phyloP scores from a whole-genome alignment of 495 filamentous ascomycete species.

The Haplographium delicatum region DNA sequence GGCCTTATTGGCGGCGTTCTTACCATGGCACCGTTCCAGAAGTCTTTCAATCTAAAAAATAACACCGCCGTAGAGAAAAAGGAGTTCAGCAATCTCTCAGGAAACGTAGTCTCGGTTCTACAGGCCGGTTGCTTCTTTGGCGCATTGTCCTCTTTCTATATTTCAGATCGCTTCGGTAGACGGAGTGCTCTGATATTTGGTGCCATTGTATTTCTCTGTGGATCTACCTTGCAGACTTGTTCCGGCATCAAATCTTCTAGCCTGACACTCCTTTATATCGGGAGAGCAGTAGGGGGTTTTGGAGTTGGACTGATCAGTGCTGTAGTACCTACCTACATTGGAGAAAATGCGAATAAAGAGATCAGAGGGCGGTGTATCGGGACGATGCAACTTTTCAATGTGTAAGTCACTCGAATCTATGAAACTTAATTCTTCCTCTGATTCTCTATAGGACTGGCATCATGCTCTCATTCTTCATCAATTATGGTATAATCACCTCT shows the following conservation, averaged over 20 bases:
- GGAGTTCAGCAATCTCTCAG: slow-evolving; percentile 35
- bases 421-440: too few species aligned
- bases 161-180: slow-evolving; percentile 30
- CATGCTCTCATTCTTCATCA: slow-evolving; percentile 35
- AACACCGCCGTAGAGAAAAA: slow-evolving; percentile 23
- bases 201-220: slow-evolving; percentile 25
- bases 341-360: slow-evolving; percentile 34
- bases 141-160: slow-evolving; percentile 27
- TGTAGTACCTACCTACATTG: slow-evolving; percentile 27
- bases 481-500: slow-evolving; percentile 42
- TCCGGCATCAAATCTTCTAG: slow-evolving; percentile 19
- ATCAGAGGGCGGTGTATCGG: slow-evolving; percentile 37
- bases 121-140: slow-evolving; percentile 35
- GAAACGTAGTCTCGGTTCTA: slow-evolving; percentile 34
- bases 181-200: slow-evolving; percentile 25
- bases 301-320: neutral
- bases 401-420: too few species aligned
- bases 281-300: slow-evolving; percentile 33
- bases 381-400: too few species aligned
- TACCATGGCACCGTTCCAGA: slow-evolving; percentile 42
- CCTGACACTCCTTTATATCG: slow-evolving; percentile 31
- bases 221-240: slow-evolving; percentile 21
- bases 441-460: neutral
- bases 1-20: slow-evolving; percentile 7
- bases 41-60: slow-evolving; percentile 38